A percentile compares a stretch with the other conserved stretches of the same genome.
Evolutionary conservation across 768 basidiomycete species (phyloP).

Genomic region (Scleroderma citrinum): DNA sequence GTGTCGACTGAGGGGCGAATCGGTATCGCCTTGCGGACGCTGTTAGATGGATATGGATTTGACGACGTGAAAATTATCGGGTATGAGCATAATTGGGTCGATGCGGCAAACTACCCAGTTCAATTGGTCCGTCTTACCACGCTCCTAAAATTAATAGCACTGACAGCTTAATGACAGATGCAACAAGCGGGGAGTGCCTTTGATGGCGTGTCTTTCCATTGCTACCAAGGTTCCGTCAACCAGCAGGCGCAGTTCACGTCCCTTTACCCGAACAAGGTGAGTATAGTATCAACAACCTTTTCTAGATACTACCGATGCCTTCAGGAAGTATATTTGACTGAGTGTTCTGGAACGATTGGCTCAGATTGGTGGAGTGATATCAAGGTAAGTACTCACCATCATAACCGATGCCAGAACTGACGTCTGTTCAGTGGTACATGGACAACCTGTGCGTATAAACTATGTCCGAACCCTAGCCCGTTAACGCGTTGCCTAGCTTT

Average conservation of each 20-base stretch:
- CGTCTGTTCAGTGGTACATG: conserved; percentile 53
- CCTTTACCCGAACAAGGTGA: conserved; percentile 48
- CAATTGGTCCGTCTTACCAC: conserved; percentile 35
- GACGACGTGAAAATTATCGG: conserved; percentile 57
- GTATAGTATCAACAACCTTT: neutral
- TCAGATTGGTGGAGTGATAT: conserved; percentile 79
- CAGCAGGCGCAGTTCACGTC: conserved; percentile 53
- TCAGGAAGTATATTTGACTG: conserved; percentile 42
- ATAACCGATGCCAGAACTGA: conserved; percentile 4
- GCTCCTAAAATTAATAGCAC: neutral
- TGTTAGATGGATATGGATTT: conserved; percentile 61
- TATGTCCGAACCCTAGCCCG: conserved; percentile 12
- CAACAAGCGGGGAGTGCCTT: conserved; percentile 50
- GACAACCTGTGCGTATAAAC: conserved; percentile 46
- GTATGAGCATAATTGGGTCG: conserved; percentile 71
- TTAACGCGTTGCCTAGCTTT: conserved; percentile 23
- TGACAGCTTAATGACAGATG: conserved; percentile 35
- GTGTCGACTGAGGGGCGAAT: conserved; percentile 53
- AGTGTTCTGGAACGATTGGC: conserved; percentile 61
- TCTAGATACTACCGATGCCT: neutral
- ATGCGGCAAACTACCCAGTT: conserved; percentile 58
- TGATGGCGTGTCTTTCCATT: conserved; percentile 66
- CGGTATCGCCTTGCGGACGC: conserved; percentile 45
- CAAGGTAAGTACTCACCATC: conserved; percentile 40
- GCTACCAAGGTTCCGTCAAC: conserved; percentile 52